These are phyloP conservation scores for Poa annua DNA, from an alignment of 176 grass and related monocot species.

Conservation along the genomic window DNA sequence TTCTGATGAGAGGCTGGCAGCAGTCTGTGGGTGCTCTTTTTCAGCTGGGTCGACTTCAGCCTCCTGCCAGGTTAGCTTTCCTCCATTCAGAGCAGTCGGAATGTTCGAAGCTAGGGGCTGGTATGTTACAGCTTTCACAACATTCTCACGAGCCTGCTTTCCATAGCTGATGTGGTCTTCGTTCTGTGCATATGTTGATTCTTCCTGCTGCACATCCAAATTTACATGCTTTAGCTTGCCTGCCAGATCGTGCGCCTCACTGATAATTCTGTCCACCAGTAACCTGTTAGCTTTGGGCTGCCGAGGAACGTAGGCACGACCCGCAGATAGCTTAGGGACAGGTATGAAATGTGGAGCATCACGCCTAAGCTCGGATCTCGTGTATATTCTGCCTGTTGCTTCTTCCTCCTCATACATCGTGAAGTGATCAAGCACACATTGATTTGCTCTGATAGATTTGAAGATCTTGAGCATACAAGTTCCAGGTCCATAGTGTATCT, in stretches of 20 bases:
- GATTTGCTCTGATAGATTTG: conserved; percentile 44
- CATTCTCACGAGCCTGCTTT: conserved; percentile 25
- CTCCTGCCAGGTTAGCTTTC: conserved; percentile 17
- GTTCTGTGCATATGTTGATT: conserved; percentile 3
- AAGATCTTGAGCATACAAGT: conserved; percentile 76
- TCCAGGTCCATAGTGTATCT: conserved; percentile 68
- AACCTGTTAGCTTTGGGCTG: conserved; percentile 31
- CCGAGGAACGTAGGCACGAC: not conserved
- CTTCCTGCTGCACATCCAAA: conserved; percentile 29
- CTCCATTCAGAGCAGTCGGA: conserved; percentile 6
- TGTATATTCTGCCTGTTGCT: conserved; percentile 42
- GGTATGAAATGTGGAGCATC: conserved; percentile 62
- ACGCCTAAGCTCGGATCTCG: conserved; percentile 44
- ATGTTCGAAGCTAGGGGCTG: not conserved
- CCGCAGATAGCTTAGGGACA: conserved; percentile 19
- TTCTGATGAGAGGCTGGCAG: not conserved
- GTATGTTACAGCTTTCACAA: conserved; percentile 9
- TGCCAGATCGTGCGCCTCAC: conserved; percentile 8
- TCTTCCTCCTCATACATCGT: conserved; percentile 65
- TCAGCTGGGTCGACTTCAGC: not conserved
- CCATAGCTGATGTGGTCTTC: not conserved
- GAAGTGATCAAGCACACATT: conserved; percentile 68
- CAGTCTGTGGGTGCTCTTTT: conserved; percentile 18
- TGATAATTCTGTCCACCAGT: conserved; percentile 23
- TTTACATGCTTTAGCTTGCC: conserved; percentile 20